Evolutionary conservation across 257 asterid species (phyloP).

Genomic region (Henckelia pumila): DNA sequence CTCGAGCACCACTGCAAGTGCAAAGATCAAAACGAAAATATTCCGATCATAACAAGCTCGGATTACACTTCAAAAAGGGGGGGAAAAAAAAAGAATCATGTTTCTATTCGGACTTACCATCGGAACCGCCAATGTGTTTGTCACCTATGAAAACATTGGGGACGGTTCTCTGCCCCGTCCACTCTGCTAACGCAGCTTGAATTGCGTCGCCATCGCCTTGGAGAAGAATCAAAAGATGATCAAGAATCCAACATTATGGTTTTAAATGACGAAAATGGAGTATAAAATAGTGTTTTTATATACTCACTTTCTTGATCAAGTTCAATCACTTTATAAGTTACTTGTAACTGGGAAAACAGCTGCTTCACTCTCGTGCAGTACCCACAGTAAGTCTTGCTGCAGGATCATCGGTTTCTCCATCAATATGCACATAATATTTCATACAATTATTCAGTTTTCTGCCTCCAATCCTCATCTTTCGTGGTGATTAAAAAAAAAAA

Average conservation of each 20-base stretch:
- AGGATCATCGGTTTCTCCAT: neutral
- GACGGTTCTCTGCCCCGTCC: neutral
- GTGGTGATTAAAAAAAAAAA: too few species aligned
- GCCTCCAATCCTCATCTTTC: too few species aligned
- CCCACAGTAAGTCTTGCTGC: slow-evolving; percentile 47
- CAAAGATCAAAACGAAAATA: neutral
- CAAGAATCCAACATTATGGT: neutral
- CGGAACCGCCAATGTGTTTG: neutral
- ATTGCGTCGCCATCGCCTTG: neutral
- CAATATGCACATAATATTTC: too few species aligned
- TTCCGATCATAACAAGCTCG: too few species aligned
- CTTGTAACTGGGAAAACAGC: slow-evolving; percentile 42
- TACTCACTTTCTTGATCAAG: slow-evolving; percentile 47
- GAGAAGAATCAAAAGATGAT: neutral
- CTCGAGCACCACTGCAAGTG: neutral
- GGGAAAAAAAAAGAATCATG: too few species aligned
- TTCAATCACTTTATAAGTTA: slow-evolving; percentile 38
- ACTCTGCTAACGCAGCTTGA: neutral
- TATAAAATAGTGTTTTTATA: too few species aligned
- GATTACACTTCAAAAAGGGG: too few species aligned
- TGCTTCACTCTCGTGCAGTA: slow-evolving; percentile 46
- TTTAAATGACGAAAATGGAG: neutral
- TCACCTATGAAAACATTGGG: neutral
- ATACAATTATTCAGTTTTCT: too few species aligned
- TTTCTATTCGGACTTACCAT: neutral